Evolutionary conservation across 208 protist species (phyloP).

Genomic region (Trichomonas gallinae): DNA sequence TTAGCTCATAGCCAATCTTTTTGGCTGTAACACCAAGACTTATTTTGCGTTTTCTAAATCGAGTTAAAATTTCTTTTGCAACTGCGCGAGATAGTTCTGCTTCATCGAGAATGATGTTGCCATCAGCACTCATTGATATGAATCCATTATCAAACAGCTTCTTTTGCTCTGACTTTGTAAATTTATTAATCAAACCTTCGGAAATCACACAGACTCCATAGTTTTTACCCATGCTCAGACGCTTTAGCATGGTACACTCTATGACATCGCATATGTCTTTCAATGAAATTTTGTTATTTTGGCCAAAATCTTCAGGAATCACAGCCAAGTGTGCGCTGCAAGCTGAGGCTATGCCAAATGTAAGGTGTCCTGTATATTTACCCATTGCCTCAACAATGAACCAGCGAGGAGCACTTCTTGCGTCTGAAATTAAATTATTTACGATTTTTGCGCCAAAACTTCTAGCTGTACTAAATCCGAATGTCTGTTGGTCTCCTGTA

Average conservation of each 20-base stretch:
- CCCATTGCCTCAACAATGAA: slow-evolving; percentile 33
- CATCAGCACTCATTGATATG: not conserved
- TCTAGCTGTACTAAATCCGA: slow-evolving; percentile 28
- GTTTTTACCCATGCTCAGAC: not conserved
- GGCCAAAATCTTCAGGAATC: slow-evolving; percentile 33
- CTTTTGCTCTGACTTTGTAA: not conserved
- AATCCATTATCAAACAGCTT: not conserved
- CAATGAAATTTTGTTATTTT: not conserved
- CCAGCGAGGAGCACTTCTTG: slow-evolving; percentile 1
- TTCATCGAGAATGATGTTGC: slow-evolving; percentile 27
- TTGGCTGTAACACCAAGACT: not conserved
- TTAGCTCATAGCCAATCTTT: slow-evolving; percentile 32
- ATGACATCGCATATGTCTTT: slow-evolving; percentile 15
- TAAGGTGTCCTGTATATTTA: slow-evolving; percentile 23
- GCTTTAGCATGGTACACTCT: slow-evolving; percentile 16
- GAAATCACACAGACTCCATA: slow-evolving; percentile 25
- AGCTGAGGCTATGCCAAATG: slow-evolving; percentile 20
- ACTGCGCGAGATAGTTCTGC: slow-evolving; percentile 23
- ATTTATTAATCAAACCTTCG: slow-evolving; percentile 29
- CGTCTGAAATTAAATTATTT: slow-evolving; percentile 24
- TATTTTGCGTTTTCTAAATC: not conserved
- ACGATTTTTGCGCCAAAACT: slow-evolving; percentile 22
- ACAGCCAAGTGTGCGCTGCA: slow-evolving; percentile 21
- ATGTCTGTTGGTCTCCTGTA: slow-evolving; percentile 12
- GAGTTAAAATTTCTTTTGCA: not conserved